Percentiles rank a stretch among this genome's conserved stretches.
These are phyloP conservation scores for Ustilago shanxiensis DNA, from an alignment of 1,284 basidiomycete species.

Conservation along the genomic window DNA sequence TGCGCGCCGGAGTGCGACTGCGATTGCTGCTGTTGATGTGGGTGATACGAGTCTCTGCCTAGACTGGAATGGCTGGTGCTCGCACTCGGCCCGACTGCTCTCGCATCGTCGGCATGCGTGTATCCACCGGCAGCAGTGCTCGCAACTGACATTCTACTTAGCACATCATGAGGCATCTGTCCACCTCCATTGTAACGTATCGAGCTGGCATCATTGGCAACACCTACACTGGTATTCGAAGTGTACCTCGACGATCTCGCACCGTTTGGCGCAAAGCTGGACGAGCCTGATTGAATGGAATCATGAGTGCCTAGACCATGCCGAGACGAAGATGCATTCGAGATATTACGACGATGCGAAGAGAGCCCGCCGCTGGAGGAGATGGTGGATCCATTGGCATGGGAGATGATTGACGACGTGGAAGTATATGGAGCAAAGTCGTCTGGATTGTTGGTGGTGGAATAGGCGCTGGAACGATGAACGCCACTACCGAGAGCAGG, in stretches of 20 bases:
- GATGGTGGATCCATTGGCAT: slow-evolving; percentile 32
- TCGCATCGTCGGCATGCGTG: slow-evolving; percentile 15
- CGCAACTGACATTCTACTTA: slow-evolving; percentile 41
- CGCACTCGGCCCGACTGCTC: slow-evolving; percentile 10
- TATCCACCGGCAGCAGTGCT: slow-evolving; percentile 27
- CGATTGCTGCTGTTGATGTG: slow-evolving; percentile 8
- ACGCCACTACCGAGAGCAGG: slow-evolving; percentile 42
- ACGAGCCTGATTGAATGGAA: slow-evolving; percentile 40
- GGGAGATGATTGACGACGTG: slow-evolving; percentile 42
- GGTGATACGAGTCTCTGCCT: slow-evolving; percentile 33
- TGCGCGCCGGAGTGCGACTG: not conserved
- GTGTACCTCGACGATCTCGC: slow-evolving; percentile 44
- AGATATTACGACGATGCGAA: slow-evolving; percentile 39
- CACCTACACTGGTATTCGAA: slow-evolving; percentile 27
- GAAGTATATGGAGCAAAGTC: slow-evolving; percentile 27
- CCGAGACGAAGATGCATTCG: slow-evolving; percentile 39
- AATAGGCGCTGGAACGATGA: slow-evolving; percentile 45
- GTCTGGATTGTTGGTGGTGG: slow-evolving; percentile 12
- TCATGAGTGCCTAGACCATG: slow-evolving; percentile 35
- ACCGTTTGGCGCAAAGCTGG: slow-evolving; percentile 23
- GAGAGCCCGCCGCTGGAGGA: slow-evolving; percentile 27
- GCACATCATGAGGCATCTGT: slow-evolving; percentile 26
- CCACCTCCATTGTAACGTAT: slow-evolving; percentile 25
- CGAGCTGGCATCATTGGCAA: slow-evolving; percentile 12
- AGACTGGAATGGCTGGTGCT: slow-evolving; percentile 33